These are phyloP conservation scores for Misopates orontium DNA, from an alignment of 257 asterid genomes.

Conservation along the genomic window DNA sequence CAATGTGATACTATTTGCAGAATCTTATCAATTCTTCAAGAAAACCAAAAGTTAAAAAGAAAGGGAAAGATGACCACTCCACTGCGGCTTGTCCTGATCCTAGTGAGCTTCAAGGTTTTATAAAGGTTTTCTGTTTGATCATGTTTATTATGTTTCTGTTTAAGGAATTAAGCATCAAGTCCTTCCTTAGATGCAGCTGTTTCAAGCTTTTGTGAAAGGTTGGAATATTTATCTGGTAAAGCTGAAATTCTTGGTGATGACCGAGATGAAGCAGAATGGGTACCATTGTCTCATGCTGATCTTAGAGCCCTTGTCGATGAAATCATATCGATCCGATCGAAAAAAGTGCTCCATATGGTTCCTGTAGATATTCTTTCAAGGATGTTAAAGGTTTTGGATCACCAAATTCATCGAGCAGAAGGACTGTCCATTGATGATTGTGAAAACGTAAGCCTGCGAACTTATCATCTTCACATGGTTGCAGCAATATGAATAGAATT, in stretches of 20 bases:
- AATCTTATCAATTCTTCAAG: conserved; percentile 64
- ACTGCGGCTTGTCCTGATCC: conserved; percentile 55
- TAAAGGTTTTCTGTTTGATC: conserved; percentile 14
- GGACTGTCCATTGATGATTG: conserved; percentile 83
- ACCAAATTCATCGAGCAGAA: conserved; percentile 94
- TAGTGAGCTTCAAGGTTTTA: conserved; percentile 73
- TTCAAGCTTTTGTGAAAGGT: conserved; percentile 61
- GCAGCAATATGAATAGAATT: neutral
- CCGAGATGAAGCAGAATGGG: conserved; percentile 84
- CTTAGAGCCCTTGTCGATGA: conserved; percentile 74
- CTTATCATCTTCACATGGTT: conserved; percentile 24
- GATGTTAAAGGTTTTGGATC: conserved; percentile 76
- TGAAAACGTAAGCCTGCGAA: conserved; percentile 68
- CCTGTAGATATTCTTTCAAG: conserved; percentile 73
- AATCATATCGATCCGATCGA: conserved; percentile 68
- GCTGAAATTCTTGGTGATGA: conserved; percentile 76
- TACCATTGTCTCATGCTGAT: conserved; percentile 67
- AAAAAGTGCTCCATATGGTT: conserved; percentile 69
- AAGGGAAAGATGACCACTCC: conserved; percentile 49
- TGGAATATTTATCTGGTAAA: conserved; percentile 77
- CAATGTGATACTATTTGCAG: conserved; percentile 48
- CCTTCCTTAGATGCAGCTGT: conserved; percentile 61
- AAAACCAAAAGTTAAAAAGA: conserved; percentile 75
- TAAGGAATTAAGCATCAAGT: conserved; percentile 27
- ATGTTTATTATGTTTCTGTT: conserved; percentile 15